These are phyloP conservation scores for Cairneyella variabilis DNA, from an alignment of 495 filamentous ascomycete genomes.

Conservation along the genomic window DNA sequence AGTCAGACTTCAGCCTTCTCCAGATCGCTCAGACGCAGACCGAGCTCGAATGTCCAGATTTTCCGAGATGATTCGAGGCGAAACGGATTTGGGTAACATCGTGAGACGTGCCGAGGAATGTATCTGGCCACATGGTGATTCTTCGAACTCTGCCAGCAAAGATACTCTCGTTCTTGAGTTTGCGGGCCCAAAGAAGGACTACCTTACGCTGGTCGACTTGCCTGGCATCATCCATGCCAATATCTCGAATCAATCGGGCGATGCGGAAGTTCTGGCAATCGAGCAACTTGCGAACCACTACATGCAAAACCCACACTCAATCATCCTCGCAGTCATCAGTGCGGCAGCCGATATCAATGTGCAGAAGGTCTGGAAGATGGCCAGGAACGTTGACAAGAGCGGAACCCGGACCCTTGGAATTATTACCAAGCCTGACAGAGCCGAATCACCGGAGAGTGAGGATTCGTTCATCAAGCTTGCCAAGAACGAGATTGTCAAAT, in stretches of 20 bases:
- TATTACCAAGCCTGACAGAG: slow-evolving; percentile 49
- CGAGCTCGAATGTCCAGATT: neutral
- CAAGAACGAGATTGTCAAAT: slow-evolving; percentile 41
- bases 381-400: slow-evolving; percentile 34
- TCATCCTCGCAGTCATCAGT: slow-evolving; percentile 49
- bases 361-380: slow-evolving; percentile 42
- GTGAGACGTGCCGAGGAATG: neutral
- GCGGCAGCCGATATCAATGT: slow-evolving; percentile 47
- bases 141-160: neutral
- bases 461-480: slow-evolving; percentile 35
- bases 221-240: slow-evolving; percentile 48
- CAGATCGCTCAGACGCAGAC: no score
- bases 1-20: neutral
- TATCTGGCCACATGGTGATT: neutral
- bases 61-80: neutral
- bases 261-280: slow-evolving; percentile 36
- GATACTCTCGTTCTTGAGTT: neutral
- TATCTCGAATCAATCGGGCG: slow-evolving; percentile 38
- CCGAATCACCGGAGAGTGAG: slow-evolving; percentile 30
- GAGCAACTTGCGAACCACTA: slow-evolving; percentile 40
- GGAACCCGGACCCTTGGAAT: slow-evolving; percentile 45
- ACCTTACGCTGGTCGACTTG: slow-evolving; percentile 54
- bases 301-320: slow-evolving; percentile 41
- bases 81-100: neutral
- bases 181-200: slow-evolving; percentile 39